Percentiles rank a stretch among this genome's conserved stretches.
phyloP scores from a whole-genome alignment of 257 asterid species.

The Nicotiana tabacum region DNA sequence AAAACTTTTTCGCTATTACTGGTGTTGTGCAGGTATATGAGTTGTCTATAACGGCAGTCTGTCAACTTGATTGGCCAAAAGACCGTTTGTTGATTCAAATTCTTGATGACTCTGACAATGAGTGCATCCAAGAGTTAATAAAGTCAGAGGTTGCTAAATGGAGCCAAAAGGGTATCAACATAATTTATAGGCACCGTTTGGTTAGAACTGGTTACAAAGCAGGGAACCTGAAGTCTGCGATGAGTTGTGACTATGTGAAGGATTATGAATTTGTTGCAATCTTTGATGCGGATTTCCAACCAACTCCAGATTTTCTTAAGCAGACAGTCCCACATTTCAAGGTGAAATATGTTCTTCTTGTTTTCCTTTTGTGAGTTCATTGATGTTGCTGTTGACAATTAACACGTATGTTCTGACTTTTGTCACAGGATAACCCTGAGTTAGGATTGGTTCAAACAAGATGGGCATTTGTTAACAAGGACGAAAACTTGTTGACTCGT shows the following conservation, averaged over 20 bases:
- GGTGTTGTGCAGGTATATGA: constrained; percentile 48
- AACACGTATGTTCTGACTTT: neutral
- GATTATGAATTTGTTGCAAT: constrained; percentile 65
- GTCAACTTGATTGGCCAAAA: constrained; percentile 68
- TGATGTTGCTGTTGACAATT: neutral
- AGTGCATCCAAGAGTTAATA: constrained; percentile 40
- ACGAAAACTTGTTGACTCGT: constrained; percentile 66
- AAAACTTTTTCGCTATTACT: neutral
- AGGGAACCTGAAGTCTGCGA: constrained; percentile 69
- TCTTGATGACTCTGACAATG: constrained; percentile 66
- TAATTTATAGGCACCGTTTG: constrained; percentile 53
- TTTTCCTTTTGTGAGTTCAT: neutral
- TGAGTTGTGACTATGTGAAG: constrained; percentile 64
- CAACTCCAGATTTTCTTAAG: constrained; percentile 57
- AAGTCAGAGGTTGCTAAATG: constrained; percentile 47
- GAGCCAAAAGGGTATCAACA: constrained; percentile 56
- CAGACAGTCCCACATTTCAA: constrained; percentile 66
- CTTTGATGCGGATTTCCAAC: constrained; percentile 76
- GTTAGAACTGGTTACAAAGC: constrained; percentile 70
- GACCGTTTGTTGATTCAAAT: constrained; percentile 53
- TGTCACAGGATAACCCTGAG: constrained; percentile 52
- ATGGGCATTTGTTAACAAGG: constrained; percentile 67
- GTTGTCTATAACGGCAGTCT: constrained; percentile 59
- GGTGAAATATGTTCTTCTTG: constrained; percentile 20
- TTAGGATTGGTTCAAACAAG: constrained; percentile 65